Base-by-base conservation (phyloP, 176 grass and related monocot species). In the Cocos nucifera region DNA sequence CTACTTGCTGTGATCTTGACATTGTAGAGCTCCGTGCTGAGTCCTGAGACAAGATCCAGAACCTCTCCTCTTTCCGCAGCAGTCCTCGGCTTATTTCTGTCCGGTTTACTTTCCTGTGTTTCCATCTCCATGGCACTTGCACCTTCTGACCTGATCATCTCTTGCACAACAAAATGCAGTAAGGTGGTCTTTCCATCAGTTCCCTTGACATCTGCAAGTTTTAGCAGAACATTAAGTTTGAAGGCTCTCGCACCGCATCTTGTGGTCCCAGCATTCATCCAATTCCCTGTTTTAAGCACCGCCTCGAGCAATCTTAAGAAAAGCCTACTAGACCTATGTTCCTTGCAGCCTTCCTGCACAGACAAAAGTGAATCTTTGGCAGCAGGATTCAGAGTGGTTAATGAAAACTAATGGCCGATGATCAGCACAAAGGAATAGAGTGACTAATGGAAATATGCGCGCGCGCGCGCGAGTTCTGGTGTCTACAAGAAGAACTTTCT, bases 161-260 rank as follows among this genome's bases (percentile, higher is more conserved):
- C 92, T 49, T 88, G 83, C 29, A 97, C 83, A 25, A 97, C 92
- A 66, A 97, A 91, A 51, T 91, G 87, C 67, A 97, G 92, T 39
- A 97, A 80, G 53, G 92, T 91, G 5, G 87, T 97, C 74, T 77
- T 82, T 39, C 92, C 92, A 49, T 97, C 92, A 0, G 84, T 73
- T 65, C 84, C 92, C 80, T 97, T 97, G 16, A 97, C 92, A 72
- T 91, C 92, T 17, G 84, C 87, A 35, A 97, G 92, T 86, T 85
- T 90, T 17, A 97, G 70, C 56, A 97, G 67, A 50, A 87, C 75
- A 81, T 97, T 87, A 19, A 97, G 84, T 68, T 88, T 90, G 84
- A 97, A 97, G 15, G 92, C 92, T 83, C 80, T 73, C 30, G 87
- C 92, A 29, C 81, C 76, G 25, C 92, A 87, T 55, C 87, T 59